Evolutionary conservation across 352 stramenopile species (phyloP), one percentile per base, ranked within the genome.

Genomic region (Globisporangium radiosum): DNA sequence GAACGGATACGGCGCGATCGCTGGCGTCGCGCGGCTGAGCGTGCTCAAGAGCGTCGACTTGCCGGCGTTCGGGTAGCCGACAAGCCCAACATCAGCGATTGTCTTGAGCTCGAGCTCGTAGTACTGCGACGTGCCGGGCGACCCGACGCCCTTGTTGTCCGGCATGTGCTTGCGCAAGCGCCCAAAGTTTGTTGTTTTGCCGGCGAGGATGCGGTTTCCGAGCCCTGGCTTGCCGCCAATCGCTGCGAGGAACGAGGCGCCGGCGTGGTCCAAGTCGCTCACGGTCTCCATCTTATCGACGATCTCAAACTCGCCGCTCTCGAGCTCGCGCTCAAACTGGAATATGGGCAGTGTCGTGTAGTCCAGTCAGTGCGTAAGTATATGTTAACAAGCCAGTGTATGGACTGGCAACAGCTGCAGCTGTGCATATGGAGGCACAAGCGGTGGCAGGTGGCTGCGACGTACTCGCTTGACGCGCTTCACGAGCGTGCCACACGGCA

Each of bases 51-150:
- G 71, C 40, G 87, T 98, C 13, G 82, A 97, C 74, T 99, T 99
- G 63, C 97, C 98, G 1, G 97, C 97, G 74, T 99, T 99, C 1
- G 98, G 98, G 65, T 98, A 98, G 19, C 98, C 98, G 3, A 99
- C 96, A 3, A 99, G 82, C 15, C 97, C 97, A 45, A 99, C 84
- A 71, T 99, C 97, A 5, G 97, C 97, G 62, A 99, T 98, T 7
- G 95, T 88, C 80, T 99, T 99, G 42, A 99, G 79, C 68, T 99
- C 96, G n/a, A 99, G 63, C 57, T 95, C 86, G 52, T 99, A 86
- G 83, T 97, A 99, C 66, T 97, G 76, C 56, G 94, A 90, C 5
- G 88, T 87, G 8, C 97, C 97, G 1, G 88, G 86, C 60, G 96
- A 88, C 11, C 97, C 98, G 0, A 69, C 69, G 13, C 63, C 75